These are phyloP conservation scores for Suillus brevipes DNA, from an alignment of 768 basidiomycete genomes.

Conservation along the genomic window DNA sequence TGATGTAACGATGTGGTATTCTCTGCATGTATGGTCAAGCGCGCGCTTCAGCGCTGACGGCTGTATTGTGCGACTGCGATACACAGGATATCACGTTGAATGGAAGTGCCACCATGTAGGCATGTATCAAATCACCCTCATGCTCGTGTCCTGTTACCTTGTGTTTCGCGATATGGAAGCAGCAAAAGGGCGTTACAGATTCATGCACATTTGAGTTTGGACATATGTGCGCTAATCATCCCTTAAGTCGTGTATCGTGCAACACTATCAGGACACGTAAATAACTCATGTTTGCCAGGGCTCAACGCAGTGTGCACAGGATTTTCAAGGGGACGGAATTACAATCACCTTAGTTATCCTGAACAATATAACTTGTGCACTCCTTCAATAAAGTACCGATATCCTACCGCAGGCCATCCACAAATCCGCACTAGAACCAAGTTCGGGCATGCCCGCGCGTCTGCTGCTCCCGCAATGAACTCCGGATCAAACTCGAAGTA, in stretches of 20 bases:
- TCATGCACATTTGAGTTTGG: not conserved
- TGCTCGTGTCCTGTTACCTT: not conserved
- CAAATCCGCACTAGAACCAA: constrained; percentile 28
- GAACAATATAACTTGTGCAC: not conserved
- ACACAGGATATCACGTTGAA: not conserved
- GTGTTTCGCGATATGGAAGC: not conserved
- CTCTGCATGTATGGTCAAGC: not conserved
- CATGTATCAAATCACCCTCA: not conserved
- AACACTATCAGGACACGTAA: not conserved
- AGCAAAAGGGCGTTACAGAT: too few relatives aligned
- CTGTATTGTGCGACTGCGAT: not conserved
- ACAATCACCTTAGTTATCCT: not conserved
- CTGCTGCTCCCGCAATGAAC: constrained; percentile 33
- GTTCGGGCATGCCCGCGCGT: constrained; percentile 30
- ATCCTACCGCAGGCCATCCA: constrained; percentile 27
- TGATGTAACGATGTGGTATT: not conserved
- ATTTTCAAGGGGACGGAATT: not conserved
- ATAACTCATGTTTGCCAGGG: not conserved
- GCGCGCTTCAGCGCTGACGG: not conserved
- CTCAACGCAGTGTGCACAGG: not conserved
- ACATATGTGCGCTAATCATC: not conserved
- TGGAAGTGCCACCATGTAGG: not conserved
- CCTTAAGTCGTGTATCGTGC: not conserved
- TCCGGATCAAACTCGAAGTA: constrained; percentile 19
- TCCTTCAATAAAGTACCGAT: constrained; percentile 21